Conservation (phyloP, 768 basidiomycete genomes). For the Hydnomerulius pinastri region DNA sequence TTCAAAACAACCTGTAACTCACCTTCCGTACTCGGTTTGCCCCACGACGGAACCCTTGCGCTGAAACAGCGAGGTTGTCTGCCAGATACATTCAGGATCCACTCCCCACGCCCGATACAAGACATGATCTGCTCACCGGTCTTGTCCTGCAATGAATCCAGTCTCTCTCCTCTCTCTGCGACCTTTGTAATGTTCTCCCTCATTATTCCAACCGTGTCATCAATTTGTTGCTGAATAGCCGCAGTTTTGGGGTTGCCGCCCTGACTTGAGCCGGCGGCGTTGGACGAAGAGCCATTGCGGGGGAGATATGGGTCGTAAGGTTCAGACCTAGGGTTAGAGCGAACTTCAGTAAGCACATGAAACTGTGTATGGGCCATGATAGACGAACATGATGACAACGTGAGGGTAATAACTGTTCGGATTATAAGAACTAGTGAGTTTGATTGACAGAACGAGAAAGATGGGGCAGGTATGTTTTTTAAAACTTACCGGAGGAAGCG, state of each 20-base stretch:
- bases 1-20: constrained; percentile 30
- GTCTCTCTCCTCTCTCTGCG: constrained; percentile 90
- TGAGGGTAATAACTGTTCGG: not conserved
- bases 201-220: constrained; percentile 98
- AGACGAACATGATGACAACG: constrained; percentile 28
- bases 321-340: constrained; percentile 70
- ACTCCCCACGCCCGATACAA: not conserved
- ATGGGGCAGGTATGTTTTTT: constrained; percentile 3
- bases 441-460: not conserved
- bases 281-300: constrained; percentile 69
- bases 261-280: constrained; percentile 47
- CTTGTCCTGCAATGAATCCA: constrained; percentile 96
- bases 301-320: constrained; percentile 99
- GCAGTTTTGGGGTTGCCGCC: constrained; percentile 83
- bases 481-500: constrained; percentile 21
- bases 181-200: constrained; percentile 96
- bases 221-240: constrained; percentile 95
- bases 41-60: constrained; percentile 97
- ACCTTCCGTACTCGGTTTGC: constrained; percentile 98
- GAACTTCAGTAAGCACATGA: constrained; percentile 8
- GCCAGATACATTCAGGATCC: constrained; percentile 3
- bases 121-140: constrained; percentile 68
- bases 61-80: constrained; percentile 97
- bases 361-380: not conserved
- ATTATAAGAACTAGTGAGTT: not conserved